Percentiles rank a stretch among this genome's conserved stretches.
phyloP scores from a whole-genome alignment of 1,284 basidiomycete species.

The Cutaneotrichosporon dermatis region DNA sequence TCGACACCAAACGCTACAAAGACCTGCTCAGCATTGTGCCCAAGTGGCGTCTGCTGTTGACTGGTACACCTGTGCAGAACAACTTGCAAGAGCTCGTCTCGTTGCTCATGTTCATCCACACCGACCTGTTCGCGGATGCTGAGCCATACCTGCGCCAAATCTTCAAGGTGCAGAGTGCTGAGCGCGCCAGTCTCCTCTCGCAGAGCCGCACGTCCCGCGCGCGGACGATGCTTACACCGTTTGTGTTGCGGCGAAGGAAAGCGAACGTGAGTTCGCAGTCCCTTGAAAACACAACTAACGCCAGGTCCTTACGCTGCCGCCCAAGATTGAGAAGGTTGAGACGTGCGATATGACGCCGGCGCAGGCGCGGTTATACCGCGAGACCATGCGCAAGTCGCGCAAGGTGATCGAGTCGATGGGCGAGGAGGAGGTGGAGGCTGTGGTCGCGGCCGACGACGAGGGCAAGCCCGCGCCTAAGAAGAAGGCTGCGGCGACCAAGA shows the following conservation, averaged over 20 bases:
- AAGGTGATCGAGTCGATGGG: constrained; percentile 66
- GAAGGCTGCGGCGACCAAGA: constrained; percentile 58
- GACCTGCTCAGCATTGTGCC: constrained; percentile 79
- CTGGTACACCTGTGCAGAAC: constrained; percentile 86
- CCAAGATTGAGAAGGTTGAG: constrained; percentile 86
- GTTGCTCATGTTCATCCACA: constrained; percentile 95
- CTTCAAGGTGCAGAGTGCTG: constrained; percentile 82
- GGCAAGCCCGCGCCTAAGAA: constrained; percentile 30
- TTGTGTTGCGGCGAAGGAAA: constrained; percentile 91
- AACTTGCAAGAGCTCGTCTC: constrained; percentile 89
- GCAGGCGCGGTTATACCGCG: constrained; percentile 79
- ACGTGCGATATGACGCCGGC: constrained; percentile 87
- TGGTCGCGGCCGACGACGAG: constrained; percentile 36
- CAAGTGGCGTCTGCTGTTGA: constrained; percentile 85
- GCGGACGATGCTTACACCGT: constrained; percentile 99
- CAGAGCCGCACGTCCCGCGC: constrained; percentile 87
- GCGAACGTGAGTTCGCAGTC: constrained; percentile 61
- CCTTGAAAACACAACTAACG: background rate
- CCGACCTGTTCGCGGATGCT: constrained; percentile 75
- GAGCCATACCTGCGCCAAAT: constrained; percentile 79
- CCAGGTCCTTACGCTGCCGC: constrained; percentile 83
- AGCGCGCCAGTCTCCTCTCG: constrained; percentile 70
- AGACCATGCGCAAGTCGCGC: constrained; percentile 75
- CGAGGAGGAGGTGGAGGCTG: constrained; percentile 50
- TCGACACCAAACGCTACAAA: constrained; percentile 89